A percentile compares a stretch with the other conserved stretches of the same genome.
Evolutionary conservation across 1,284 basidiomycete species (phyloP).

Genomic region (Fomitiporia mediterranea): DNA sequence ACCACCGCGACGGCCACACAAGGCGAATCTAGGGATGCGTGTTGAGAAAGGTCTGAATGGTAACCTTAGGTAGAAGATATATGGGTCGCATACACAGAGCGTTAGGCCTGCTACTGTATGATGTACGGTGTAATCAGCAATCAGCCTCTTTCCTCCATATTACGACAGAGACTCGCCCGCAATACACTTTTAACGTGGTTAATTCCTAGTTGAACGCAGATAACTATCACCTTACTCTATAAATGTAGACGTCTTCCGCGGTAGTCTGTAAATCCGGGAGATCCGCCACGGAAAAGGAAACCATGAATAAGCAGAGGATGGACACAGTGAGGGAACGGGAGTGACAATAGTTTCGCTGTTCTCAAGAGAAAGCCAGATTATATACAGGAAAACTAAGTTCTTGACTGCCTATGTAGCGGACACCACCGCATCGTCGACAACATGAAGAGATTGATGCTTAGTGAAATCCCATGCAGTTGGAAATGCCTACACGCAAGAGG

Average conservation of each 20-base stretch:
- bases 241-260: neutral
- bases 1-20: conserved; percentile 13
- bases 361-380: neutral
- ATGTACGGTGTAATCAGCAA: no score
- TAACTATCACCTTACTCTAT: neutral
- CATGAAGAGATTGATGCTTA: neutral
- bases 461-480: neutral
- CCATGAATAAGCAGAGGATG: neutral
- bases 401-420: neutral
- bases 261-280: neutral
- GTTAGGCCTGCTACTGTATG: neutral
- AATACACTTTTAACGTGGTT: neutral
- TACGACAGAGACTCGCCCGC: neutral
- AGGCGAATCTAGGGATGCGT: conserved; percentile 1
- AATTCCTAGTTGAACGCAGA: neutral
- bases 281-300: neutral
- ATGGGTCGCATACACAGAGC: neutral
- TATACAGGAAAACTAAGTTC: neutral
- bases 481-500: no score
- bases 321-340: neutral
- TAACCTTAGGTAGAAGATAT: neutral
- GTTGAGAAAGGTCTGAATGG: neutral
- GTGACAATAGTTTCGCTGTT: neutral
- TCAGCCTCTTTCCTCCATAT: no score
- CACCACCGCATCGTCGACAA: neutral